Base-by-base conservation (phyloP, 352 stramenopile genomes). In the Globisporangium cystogenes region DNA sequence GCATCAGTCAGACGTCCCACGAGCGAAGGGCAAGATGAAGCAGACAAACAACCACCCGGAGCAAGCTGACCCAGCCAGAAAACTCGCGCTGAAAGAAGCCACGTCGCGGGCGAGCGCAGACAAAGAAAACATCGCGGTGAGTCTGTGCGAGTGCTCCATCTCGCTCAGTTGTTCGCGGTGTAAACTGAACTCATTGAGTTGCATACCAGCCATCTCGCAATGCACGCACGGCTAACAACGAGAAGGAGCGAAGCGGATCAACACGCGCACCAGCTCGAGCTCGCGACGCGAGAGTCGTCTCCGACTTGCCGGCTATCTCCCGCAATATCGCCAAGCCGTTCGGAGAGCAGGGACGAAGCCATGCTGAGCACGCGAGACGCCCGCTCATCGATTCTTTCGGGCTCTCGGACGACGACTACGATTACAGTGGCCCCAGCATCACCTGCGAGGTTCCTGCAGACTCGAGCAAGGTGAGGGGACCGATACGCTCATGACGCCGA, bases 51-150 rank as follows among this genome's bases (percentile, higher is more conserved):
- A 33, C 4, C 27, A 33, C 27, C 7, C 27, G 7, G 7, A 33
- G 27, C 27, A 7, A 33, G 27, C 7, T 7, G 27, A 33, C 7
- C 27, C 27, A 21, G 14, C 8, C 37, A 15, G 37, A 42, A 42
- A 42, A 8, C 37, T 42, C 18, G 37, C 37, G 37, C 37, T 42
- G n/a, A 27, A 33, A 20, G 26, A 24, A 47, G 14, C 11, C 23
- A 1, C 27, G 29, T 8, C 16, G 18, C 20, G 21, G 7, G 21
- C 6, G 20, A 21, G 27, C 29, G 29, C 26, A 10, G 26, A 48
- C 39, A 55, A 55, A 48, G 50, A 55, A 23, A 55, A 55, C 20
- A 8, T 48, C n/a, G n/a, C n/a, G 50, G 50, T 55, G 37, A 10
- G 50, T 31, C 20, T 24, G 8, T 41, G 27, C 27, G 4, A 7